Evolutionary conservation across 2,329 filamentous ascomycete genomes (phyloP).

Genomic region (Elsinoe necatrix): DNA sequence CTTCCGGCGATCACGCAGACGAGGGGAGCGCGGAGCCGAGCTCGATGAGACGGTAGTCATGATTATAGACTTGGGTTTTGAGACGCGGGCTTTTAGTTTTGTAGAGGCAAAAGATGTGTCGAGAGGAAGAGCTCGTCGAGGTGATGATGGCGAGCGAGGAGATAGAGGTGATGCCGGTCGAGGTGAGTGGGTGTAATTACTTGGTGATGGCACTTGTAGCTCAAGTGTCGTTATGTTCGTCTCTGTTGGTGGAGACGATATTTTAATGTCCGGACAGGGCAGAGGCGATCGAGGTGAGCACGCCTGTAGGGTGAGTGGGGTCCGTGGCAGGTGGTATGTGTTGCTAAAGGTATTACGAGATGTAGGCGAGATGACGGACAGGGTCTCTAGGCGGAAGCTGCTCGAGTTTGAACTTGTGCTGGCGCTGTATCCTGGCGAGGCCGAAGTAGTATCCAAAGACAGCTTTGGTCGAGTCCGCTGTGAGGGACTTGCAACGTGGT

Average conservation of each 20-base stretch:
- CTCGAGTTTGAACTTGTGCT: background rate
- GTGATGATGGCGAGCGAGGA: background rate
- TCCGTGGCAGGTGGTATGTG: conserved; percentile 34
- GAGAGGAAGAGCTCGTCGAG: conserved; percentile 3
- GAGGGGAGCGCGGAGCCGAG: background rate
- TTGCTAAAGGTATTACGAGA: conserved; percentile 55
- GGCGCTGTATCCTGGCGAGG: conserved; percentile 27
- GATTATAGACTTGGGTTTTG: conserved; percentile 27
- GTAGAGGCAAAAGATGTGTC: background rate
- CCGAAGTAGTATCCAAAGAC: conserved; percentile 48
- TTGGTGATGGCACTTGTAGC: conserved; percentile 14
- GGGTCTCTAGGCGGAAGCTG: conserved; percentile 45
- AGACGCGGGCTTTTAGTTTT: conserved; percentile 31
- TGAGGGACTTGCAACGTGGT: conserved; percentile 21
- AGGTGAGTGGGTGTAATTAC: conserved; percentile 8
- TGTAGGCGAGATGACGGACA: conserved; percentile 52
- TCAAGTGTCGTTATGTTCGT: background rate
- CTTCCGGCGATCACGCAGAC: conserved; percentile 31
- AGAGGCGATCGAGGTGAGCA: conserved; percentile 4
- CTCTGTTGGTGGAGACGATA: conserved; percentile 6
- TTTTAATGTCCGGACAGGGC: conserved; percentile 11
- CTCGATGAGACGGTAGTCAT: background rate
- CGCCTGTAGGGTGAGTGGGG: background rate
- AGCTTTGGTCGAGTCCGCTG: conserved; percentile 47
- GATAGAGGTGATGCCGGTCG: background rate